Evolutionary conservation across 2,329 filamentous ascomycete species (phyloP).

Genomic region (Cadophora sp.): DNA sequence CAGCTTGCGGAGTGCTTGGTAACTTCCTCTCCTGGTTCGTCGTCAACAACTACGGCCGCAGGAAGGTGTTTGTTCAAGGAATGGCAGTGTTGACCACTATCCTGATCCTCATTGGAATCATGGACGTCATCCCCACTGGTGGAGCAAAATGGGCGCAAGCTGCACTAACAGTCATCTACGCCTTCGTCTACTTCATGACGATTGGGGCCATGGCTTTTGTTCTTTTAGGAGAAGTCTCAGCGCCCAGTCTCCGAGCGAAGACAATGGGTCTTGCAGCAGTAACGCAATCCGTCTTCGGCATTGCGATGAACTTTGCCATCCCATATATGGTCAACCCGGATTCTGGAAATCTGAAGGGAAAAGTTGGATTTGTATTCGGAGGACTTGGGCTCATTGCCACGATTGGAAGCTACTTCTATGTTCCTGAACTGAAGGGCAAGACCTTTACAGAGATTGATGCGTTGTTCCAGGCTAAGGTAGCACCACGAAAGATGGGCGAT

Average conservation of each 20-base stretch:
- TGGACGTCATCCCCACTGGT: slow-evolving; percentile 43
- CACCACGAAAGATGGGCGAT: slow-evolving; percentile 37
- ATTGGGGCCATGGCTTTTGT: slow-evolving; percentile 51
- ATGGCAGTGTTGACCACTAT: slow-evolving; percentile 28
- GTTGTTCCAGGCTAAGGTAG: slow-evolving; percentile 62
- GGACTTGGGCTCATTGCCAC: slow-evolving; percentile 37
- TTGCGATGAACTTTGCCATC: slow-evolving; percentile 54
- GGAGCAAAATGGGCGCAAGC: slow-evolving; percentile 47
- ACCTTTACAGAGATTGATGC: slow-evolving; percentile 86
- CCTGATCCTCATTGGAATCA: slow-evolving; percentile 32
- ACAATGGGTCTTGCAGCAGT: slow-evolving; percentile 50
- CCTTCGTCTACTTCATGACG: slow-evolving; percentile 49
- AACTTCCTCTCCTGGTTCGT: slow-evolving; percentile 46
- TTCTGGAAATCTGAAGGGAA: slow-evolving; percentile 44
- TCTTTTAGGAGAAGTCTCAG: slow-evolving; percentile 49
- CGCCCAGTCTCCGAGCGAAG: slow-evolving; percentile 46
- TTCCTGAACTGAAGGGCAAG: slow-evolving; percentile 79
- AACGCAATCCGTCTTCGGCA: slow-evolving; percentile 50
- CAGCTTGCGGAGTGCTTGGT: slow-evolving; percentile 46
- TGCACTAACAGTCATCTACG: slow-evolving; percentile 47
- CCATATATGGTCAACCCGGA: slow-evolving; percentile 53
- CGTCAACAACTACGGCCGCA: slow-evolving; percentile 73
- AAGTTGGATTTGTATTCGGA: slow-evolving; percentile 46
- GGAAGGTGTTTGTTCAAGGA: slow-evolving; percentile 45
- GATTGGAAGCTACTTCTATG: slow-evolving; percentile 58